Conservation (phyloP, 179 eudicot species). For the Beta lomatogona region DNA sequence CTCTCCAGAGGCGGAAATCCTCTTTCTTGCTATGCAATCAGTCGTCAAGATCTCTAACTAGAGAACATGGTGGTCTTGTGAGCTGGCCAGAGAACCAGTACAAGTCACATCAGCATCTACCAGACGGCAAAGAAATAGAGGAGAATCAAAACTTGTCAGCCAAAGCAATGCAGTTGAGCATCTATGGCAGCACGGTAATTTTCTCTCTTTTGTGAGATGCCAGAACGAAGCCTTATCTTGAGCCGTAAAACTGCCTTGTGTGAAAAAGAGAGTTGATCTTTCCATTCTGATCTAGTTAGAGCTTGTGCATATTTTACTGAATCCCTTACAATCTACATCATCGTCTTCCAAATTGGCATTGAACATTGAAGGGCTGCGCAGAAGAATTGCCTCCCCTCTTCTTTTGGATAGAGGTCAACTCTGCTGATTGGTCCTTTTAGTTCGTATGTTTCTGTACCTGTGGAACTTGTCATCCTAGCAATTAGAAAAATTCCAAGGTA, state of each 20-base stretch:
- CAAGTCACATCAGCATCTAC: constrained; percentile 37
- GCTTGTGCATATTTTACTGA: neutral
- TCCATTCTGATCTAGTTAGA: neutral
- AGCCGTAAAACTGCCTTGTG: neutral
- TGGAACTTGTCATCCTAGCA: neutral
- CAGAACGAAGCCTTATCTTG: neutral
- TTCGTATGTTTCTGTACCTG: neutral
- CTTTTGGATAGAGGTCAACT: no score
- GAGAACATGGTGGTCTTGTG: constrained; percentile 67
- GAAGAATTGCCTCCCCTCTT: no score
- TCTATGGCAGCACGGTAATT: constrained; percentile 80
- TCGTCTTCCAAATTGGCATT: no score
- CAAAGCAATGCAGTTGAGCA: constrained; percentile 77
- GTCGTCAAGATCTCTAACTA: constrained; percentile 43
- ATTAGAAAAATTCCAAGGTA: no score
- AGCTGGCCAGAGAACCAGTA: constrained; percentile 74
- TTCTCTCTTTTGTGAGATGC: neutral
- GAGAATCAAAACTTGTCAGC: constrained; percentile 49
- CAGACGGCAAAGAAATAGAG: constrained; percentile 25
- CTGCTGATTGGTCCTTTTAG: neutral
- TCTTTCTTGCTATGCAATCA: constrained; percentile 56
- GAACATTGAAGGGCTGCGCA: no score
- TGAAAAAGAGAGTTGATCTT: neutral
- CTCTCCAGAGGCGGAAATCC: constrained; percentile 60
- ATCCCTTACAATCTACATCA: neutral